These are phyloP conservation scores for Calendula officinalis DNA, from an alignment of 129 eudicot genomes.

Conservation along the genomic window DNA sequence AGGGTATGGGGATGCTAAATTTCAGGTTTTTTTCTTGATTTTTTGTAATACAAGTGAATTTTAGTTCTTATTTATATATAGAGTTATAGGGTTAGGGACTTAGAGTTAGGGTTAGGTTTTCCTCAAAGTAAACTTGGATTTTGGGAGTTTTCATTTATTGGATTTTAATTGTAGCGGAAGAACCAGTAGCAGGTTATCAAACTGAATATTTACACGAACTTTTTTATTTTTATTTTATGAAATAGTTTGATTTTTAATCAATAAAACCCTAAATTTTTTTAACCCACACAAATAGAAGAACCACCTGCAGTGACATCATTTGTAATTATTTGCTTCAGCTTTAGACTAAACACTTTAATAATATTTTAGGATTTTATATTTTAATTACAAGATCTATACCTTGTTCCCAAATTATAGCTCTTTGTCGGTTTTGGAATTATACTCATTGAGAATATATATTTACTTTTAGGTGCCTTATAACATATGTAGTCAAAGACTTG, in stretches of 20 bases:
- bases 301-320: too few species aligned
- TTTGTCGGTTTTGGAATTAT: slow-evolving; percentile 3
- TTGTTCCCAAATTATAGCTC: slow-evolving; percentile 4
- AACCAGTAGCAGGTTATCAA: neutral
- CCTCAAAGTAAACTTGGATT: slow-evolving; percentile 1
- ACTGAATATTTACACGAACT: neutral
- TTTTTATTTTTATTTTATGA: neutral
- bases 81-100: too few species aligned
- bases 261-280: slow-evolving; percentile 12
- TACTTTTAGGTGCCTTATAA: neutral
- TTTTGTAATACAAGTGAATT: neutral
- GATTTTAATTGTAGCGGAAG: neutral
- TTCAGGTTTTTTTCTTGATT: neutral
- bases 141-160: slow-evolving; percentile 8
- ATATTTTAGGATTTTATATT: neutral
- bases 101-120: slow-evolving; percentile 41
- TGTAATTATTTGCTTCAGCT: slow-evolving; percentile 14
- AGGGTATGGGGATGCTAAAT: slow-evolving; percentile 7
- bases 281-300: slow-evolving; percentile 5
- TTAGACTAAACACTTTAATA: neutral
- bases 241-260: neutral
- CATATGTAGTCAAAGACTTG: neutral
- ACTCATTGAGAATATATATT: neutral
- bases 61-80: neutral
- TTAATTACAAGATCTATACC: slow-evolving; percentile 3